Base-by-base conservation (phyloP, 805 yeast species). In the Novakomyces olei region DNA sequence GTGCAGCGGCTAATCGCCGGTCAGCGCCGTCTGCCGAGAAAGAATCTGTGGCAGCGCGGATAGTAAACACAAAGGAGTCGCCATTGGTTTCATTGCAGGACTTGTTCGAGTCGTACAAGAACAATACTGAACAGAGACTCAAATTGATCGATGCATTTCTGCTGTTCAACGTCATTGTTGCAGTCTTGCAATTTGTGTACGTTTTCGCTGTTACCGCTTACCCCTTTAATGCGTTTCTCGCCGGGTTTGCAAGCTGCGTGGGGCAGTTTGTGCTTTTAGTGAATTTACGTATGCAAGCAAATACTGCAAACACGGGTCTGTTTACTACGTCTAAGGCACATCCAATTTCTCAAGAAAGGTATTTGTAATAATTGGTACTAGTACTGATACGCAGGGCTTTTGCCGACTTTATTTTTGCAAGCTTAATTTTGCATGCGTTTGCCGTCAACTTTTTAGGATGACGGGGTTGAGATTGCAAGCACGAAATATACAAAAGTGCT, bases 191-290 rank as follows among this genome's bases (percentile, higher is more conserved):
- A 54, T 80, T 81, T 48, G 55, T 61, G 3, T 85, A 81, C 52
- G 76, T 77, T 41, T 43, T 72, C 27, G 38, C 80, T 9, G 68
- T 81, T 29, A 92, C 95, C 24, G 79, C 69, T 44, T 88, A 54
- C 65, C 99, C 99, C 12, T 88, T 88, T 65, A 88, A 88, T 55
- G 96, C 94, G 16, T 88, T 88, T 49, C 62, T 88, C 37, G 85
- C 92, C 15, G 96, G 96, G 1, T 88, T 88, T 49, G 67, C 75
- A 35, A 60, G 80, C 15, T 78, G 95, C 29, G 95, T 88, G 32
- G 96, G 92, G 9, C 96, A 88, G 53, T 88, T 88, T 51, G 96
- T 88, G 17, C 64, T 88, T 40, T 69, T 91, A 8, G 60, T n/a
- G 5, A 22, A 18, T 22, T 15, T 20, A 7, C 27, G 25, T n/a